phyloP scores from a whole-genome alignment of 768 basidiomycete genomes.

The Termitomyces sp. region DNA sequence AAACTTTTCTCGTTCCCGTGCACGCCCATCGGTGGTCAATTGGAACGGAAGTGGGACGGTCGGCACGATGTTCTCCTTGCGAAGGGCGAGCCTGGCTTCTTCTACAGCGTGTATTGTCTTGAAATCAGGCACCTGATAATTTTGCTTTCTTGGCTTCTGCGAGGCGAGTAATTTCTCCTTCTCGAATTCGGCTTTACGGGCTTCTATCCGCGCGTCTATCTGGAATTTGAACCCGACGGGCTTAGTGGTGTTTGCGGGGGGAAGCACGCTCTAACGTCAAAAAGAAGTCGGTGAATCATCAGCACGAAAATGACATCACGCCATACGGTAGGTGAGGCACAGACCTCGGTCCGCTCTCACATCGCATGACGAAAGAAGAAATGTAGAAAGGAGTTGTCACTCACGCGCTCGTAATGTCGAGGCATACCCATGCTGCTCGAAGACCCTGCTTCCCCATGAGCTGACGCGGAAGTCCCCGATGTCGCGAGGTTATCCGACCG shows the following conservation, averaged over 20 bases:
- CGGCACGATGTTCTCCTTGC: conserved; percentile 45
- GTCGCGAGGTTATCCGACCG: conserved; percentile 1
- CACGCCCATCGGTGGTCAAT: conserved; percentile 53
- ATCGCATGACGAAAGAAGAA: conserved; percentile 7
- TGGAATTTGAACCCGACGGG: conserved; percentile 52
- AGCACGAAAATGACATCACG: conserved; percentile 7
- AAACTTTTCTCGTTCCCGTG: conserved; percentile 61
- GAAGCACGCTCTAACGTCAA: conserved; percentile 8
- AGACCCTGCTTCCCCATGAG: neutral
- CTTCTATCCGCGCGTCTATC: conserved; percentile 44
- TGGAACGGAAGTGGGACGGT: conserved; percentile 42
- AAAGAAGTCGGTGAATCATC: conserved; percentile 1
- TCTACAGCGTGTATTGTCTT: conserved; percentile 50
- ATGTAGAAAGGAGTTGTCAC: conserved; percentile 6
- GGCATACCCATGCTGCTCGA: neutral
- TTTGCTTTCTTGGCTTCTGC: conserved; percentile 16
- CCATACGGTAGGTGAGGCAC: neutral
- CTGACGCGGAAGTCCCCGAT: conserved; percentile 5
- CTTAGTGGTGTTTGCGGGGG: conserved; percentile 34
- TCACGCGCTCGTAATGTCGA: conserved; percentile 11
- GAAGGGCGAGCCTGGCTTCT: conserved; percentile 35
- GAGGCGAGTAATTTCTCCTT: conserved; percentile 19
- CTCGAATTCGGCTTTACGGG: conserved; percentile 37
- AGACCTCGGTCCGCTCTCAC: conserved; percentile 5
- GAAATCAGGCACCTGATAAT: conserved; percentile 40